Base-by-base conservation (phyloP, 2,329 filamentous ascomycete species). In the Dichotomopilus funicola region DNA sequence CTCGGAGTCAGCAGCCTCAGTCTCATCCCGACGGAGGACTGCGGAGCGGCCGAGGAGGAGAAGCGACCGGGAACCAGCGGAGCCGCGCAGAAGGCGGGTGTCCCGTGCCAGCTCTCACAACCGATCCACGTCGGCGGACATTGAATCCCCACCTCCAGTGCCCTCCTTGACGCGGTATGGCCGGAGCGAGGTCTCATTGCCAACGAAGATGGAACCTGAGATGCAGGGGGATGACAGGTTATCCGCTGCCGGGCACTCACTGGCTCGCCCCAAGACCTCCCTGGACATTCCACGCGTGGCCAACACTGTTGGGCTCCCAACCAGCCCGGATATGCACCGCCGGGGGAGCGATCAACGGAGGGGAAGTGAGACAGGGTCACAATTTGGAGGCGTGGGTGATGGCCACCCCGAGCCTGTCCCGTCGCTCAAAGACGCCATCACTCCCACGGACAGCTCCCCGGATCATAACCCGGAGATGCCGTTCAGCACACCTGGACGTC, bases 241-340 rank as follows among this genome's bases (percentile, higher is more conserved):
- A 9, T 19, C 51, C 36, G 13, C n/a, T 1, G 19, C 36, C 12
- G 33, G 7, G 11, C 13, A 33, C 27, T 43, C 9, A 33, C 41
- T 40, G 35, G 9, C 54, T 40, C 49, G 49, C 1, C 47, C 50
- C 3, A 54, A 42, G 13, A 44, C 27, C 10, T 52, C 46, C 5
- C 10, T 57, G 19, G 49, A 53, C 27, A 56, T 55, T 5, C 50
- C 51, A 7, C 45, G 43, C 10, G 11, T 40, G 6, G 10, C 13
- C 31, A 54, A 48, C 35, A 42, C 52, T 27, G 41, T 61, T 6
- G 59, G 61, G 1, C 51, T 62, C 13, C 61, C 61, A 0, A 53
- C 55, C 6, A 59, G 59, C 43, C 61, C 61, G 2, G 59, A 62
- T 36, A 59, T 62, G 50, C 54, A 59, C 47, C 59, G 54, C 34